These are phyloP conservation scores for Capronia coronata DNA, from an alignment of 2,329 filamentous ascomycete species.

Conservation along the genomic window DNA sequence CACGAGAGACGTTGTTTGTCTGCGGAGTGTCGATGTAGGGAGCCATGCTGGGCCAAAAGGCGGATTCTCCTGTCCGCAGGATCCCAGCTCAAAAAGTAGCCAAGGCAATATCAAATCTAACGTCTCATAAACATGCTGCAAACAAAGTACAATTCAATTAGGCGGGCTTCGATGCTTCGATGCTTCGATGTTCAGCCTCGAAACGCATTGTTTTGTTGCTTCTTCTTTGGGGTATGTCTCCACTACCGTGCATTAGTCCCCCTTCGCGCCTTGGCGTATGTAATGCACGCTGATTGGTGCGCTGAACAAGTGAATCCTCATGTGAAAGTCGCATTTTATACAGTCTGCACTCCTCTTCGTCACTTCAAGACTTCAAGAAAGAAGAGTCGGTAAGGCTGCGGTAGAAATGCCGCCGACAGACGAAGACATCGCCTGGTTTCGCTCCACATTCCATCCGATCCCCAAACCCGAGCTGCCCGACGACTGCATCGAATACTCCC, in stretches of 20 bases:
- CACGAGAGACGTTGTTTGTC: conserved; percentile 79
- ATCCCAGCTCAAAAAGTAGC: background rate
- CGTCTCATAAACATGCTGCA: background rate
- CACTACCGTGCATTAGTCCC: background rate
- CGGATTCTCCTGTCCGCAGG: background rate
- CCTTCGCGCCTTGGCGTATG: background rate
- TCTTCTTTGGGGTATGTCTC: background rate
- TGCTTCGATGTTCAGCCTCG: background rate
- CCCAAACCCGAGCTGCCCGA: conserved; percentile 64
- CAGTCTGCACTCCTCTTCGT: background rate
- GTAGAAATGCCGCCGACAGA: conserved; percentile 41
- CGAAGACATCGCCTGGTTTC: conserved; percentile 60
- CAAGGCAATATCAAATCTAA: conserved; percentile 9
- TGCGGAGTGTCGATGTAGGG: conserved; percentile 77
- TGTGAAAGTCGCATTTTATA: background rate
- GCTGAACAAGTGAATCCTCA: background rate
- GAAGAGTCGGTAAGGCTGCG: no score
- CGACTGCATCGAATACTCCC: conserved; percentile 76
- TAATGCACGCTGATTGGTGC: background rate
- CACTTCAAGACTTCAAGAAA: no score
- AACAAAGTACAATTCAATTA: background rate
- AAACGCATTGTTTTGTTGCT: background rate
- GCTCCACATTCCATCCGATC: conserved; percentile 59
- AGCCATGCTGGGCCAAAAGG: conserved; percentile 49
- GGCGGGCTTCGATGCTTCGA: background rate